Percentiles rank a stretch among this genome's conserved stretches.
Evolutionary conservation across 768 basidiomycete genomes (phyloP).

Genomic region (Lactarius tabidus): DNA sequence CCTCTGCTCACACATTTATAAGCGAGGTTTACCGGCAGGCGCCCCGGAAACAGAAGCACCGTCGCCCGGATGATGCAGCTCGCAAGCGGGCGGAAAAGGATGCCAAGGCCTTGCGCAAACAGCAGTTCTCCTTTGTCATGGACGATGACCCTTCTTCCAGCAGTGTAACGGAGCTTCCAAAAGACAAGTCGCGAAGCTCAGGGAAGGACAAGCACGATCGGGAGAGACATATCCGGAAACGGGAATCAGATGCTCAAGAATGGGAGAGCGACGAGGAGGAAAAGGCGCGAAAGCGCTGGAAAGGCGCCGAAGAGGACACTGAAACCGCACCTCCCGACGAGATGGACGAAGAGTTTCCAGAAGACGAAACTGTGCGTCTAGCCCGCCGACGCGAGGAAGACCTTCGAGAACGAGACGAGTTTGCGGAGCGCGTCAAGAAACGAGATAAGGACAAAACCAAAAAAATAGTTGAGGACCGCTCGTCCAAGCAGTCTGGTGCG

Average conservation of each 20-base stretch:
- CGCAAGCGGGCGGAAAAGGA: constrained; percentile 74
- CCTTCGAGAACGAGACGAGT: constrained; percentile 83
- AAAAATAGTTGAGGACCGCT: constrained; percentile 88
- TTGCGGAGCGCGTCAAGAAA: constrained; percentile 80
- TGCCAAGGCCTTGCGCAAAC: constrained; percentile 59
- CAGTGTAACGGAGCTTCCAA: constrained; percentile 37
- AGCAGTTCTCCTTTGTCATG: constrained; percentile 77
- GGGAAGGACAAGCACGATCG: constrained; percentile 49
- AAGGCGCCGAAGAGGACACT: constrained; percentile 42
- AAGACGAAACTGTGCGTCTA: constrained; percentile 67
- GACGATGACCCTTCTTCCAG: constrained; percentile 62
- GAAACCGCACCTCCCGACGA: constrained; percentile 34
- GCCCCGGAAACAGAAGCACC: constrained; percentile 75
- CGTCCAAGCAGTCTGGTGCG: constrained; percentile 66
- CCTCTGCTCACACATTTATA: constrained; percentile 78
- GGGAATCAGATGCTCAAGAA: constrained; percentile 74
- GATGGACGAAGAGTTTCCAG: constrained; percentile 44
- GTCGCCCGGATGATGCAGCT: constrained; percentile 43
- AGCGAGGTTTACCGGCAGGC: constrained; percentile 69
- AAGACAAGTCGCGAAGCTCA: constrained; percentile 32
- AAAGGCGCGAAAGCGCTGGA: constrained; percentile 59
- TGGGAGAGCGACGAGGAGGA: constrained; percentile 95
- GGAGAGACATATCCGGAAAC: constrained; percentile 68
- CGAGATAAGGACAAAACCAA: constrained; percentile 84
- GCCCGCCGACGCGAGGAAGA: constrained; percentile 80